phyloP scores from a whole-genome alignment of 306 rosid species.

The Vachellia collinsii region DNA sequence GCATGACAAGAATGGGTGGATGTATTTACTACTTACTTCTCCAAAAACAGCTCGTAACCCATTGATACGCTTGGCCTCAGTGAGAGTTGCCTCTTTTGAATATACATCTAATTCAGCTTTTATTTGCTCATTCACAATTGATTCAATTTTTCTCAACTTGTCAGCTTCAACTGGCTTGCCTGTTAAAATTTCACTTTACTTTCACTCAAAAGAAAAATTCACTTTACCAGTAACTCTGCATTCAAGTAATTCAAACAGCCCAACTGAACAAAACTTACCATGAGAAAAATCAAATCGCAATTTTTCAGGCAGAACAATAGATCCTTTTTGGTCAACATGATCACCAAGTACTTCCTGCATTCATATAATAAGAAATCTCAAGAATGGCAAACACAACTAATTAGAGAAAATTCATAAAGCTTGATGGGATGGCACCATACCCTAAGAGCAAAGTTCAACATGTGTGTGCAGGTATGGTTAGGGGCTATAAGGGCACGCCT shows the following conservation, averaged over 20 bases:
- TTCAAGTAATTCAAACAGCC: constrained; percentile 23
- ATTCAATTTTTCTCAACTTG: constrained; percentile 77
- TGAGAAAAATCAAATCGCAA: constrained; percentile 97
- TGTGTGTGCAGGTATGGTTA: constrained; percentile 97
- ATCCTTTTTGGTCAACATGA: constrained; percentile 95
- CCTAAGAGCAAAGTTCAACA: constrained; percentile 96
- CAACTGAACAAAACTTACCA: constrained; percentile 56
- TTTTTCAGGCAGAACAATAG: constrained; percentile 97
- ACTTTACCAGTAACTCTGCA: constrained; percentile 17
- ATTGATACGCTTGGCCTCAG: constrained; percentile 74
- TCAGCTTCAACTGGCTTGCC: constrained; percentile 90
- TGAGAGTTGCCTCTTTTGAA: constrained; percentile 74
- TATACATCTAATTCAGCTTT: constrained; percentile 75
- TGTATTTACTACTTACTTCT: constrained; percentile 62
- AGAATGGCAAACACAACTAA: constrained; percentile 21
- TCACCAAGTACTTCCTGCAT: constrained; percentile 90
- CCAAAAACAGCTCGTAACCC: constrained; percentile 99
- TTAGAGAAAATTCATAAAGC: neutral
- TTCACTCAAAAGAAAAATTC: constrained; percentile 29
- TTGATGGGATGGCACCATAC: constrained; percentile 48
- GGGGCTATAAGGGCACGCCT: constrained; percentile 89
- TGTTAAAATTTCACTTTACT: constrained; percentile 45
- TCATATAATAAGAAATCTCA: constrained; percentile 32
- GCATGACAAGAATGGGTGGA: constrained; percentile 32
- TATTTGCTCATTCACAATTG: constrained; percentile 88